A percentile compares a stretch with the other conserved stretches of the same genome.
Conservation (phyloP, 306 rosid species). For the Crotalaria pallida region DNA sequence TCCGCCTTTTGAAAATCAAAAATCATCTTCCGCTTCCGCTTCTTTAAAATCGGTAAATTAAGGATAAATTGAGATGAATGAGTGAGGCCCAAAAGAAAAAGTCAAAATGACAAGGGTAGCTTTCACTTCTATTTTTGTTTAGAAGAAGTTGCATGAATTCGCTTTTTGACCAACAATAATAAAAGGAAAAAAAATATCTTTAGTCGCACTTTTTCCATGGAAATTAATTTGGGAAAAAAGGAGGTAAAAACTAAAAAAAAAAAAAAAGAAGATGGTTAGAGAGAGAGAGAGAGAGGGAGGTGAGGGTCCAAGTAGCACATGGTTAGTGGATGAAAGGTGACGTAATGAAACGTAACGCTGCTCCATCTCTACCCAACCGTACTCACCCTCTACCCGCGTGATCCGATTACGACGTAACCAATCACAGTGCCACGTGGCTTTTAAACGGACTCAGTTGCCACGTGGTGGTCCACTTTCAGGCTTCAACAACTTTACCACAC, state of each 20-base stretch:
- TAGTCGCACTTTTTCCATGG: not conserved
- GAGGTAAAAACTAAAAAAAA: too few species aligned
- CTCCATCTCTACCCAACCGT: constrained; percentile 18
- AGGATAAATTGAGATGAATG: too few species aligned
- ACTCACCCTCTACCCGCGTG: constrained; percentile 20
- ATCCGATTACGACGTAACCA: constrained; percentile 13
- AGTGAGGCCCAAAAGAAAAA: too few species aligned
- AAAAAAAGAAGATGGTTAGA: not conserved
- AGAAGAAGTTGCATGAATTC: not conserved
- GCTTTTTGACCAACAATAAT: not conserved
- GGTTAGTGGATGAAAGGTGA: not conserved
- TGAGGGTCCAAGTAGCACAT: not conserved
- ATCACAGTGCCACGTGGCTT: not conserved
- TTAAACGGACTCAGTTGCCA: not conserved
- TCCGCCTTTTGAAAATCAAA: too few species aligned
- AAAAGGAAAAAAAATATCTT: not conserved
- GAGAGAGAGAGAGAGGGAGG: too few species aligned
- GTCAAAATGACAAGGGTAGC: too few species aligned
- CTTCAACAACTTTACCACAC: not conserved
- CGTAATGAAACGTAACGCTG: not conserved
- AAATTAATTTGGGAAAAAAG: not conserved
- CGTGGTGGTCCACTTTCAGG: not conserved
- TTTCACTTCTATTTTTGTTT: not conserved
- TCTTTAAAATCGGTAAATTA: too few species aligned
- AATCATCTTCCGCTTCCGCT: too few species aligned